phyloP scores from a whole-genome alignment of 1,284 basidiomycete genomes.

The Papiliotrema fonsecae region DNA sequence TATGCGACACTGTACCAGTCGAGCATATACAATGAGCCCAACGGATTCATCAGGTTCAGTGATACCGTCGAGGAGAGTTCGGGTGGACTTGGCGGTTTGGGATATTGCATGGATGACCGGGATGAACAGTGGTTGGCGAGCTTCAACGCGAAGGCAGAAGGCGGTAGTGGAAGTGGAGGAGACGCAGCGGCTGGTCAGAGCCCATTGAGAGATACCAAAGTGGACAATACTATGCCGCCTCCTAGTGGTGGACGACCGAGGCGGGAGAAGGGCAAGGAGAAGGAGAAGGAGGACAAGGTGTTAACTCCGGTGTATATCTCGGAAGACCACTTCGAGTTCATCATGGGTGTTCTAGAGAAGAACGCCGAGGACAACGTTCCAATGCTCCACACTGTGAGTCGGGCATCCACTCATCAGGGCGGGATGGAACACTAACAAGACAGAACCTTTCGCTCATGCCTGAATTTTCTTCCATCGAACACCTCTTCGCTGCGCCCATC shows the following conservation, averaged over 20 bases:
- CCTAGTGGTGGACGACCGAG: constrained; percentile 35
- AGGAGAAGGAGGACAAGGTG: constrained; percentile 52
- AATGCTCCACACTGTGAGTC: constrained; percentile 79
- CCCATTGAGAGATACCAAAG: constrained; percentile 48
- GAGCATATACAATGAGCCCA: constrained; percentile 67
- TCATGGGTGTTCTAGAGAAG: constrained; percentile 93
- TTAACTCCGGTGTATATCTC: constrained; percentile 57
- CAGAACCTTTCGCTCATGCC: constrained; percentile 57
- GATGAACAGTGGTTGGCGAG: constrained; percentile 91
- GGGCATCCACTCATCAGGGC: neutral
- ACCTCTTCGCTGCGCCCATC: constrained; percentile 60
- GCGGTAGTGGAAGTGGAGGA: constrained; percentile 52
- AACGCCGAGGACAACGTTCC: constrained; percentile 83
- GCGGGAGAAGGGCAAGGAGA: constrained; percentile 47
- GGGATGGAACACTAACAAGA: neutral
- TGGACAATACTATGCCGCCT: constrained; percentile 15
- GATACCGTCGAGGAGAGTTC: constrained; percentile 77
- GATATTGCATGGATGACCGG: constrained; percentile 92
- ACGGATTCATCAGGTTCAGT: constrained; percentile 76
- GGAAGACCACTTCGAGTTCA: constrained; percentile 89
- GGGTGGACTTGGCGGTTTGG: constrained; percentile 45
- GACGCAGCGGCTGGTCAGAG: constrained; percentile 51
- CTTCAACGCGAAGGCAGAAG: constrained; percentile 84
- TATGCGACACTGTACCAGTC: constrained; percentile 67
- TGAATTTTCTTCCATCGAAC: constrained; percentile 71